Evolutionary conservation across 768 basidiomycete species (phyloP).

Genomic region (Nidula microcarpa): DNA sequence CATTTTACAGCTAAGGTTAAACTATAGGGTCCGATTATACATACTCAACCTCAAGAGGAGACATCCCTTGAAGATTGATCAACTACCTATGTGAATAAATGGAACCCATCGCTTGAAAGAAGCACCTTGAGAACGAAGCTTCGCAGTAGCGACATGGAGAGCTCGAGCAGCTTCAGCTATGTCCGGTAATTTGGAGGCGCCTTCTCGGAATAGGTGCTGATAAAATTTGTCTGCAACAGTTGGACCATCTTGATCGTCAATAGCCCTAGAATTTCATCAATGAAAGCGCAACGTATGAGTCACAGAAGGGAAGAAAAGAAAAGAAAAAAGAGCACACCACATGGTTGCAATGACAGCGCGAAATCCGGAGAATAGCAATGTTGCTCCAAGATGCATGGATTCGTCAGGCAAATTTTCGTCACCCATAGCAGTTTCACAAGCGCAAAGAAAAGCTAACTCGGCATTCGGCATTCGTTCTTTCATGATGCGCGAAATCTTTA

Average conservation of each 20-base stretch:
- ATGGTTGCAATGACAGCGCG: background rate
- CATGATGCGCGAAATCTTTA: background rate
- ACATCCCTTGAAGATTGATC: too few relatives aligned
- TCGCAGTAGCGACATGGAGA: conserved; percentile 5
- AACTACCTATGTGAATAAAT: conserved; percentile 11
- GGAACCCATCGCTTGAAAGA: conserved; percentile 9
- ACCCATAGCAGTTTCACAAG: background rate
- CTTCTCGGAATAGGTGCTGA: too few relatives aligned
- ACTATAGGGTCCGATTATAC: too few relatives aligned
- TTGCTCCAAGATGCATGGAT: background rate
- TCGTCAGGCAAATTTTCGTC: background rate
- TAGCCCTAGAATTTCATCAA: background rate
- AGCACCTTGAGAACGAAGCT: conserved; percentile 2
- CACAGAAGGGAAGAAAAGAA: background rate
- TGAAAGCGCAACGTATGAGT: too few relatives aligned
- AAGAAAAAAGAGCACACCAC: background rate
- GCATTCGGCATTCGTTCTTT: background rate
- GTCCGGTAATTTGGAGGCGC: background rate
- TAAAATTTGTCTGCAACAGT: too few relatives aligned
- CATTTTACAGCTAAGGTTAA: too few relatives aligned
- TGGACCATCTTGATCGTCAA: too few relatives aligned
- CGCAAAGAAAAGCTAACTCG: background rate
- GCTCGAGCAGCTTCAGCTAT: conserved; percentile 7
- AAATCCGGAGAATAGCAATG: background rate
- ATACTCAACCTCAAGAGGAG: too few relatives aligned